Evolutionary conservation across 2,329 filamentous ascomycete species (phyloP), one percentile per base, ranked within the genome.

Genomic region (Ophiocordyceps sinensis): DNA sequence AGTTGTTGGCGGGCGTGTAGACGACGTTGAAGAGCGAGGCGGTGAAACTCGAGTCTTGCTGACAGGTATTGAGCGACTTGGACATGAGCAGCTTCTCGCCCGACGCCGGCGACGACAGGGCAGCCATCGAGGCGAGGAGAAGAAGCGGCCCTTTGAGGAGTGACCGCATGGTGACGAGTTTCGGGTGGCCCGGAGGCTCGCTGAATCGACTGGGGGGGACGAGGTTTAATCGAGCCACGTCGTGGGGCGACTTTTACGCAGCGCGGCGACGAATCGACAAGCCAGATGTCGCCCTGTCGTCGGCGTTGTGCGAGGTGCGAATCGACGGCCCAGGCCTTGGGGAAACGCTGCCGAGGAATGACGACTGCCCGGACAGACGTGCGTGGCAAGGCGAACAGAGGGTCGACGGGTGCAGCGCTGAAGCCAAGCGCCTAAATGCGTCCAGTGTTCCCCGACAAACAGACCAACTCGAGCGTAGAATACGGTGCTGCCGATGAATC

Each of bases 1-100:
- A 79, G 51, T 72, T 71, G 63, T 94, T 93, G 57, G 71, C 67
- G 28, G 84, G 82, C 2, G 80, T 85, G 62, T 85, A 85, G 48
- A 77, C 66, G 59, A 94, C 82, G 51, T 93, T 82, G 75, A 95
- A 94, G 44, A 91, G 72, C 51, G 82, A 87, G 52, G 88, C 87
- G 5, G 84, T 83, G 62, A 95, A 93, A 55, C 79, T 80, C 26
- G 84, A 89, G 62, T 89, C 81, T 44, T 77, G 68, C 70, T 88
- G 83, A 64, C 88, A 95, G 37, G 82, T 74, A 61, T 85, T 87
- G 51, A 95, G 73, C 23, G 88, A 93, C 56, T 75, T 84, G 42
- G 88, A 91, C 52, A 79, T 70, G 53, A 96, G 82, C 55, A 85
- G 68, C 48, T 71, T 72, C 55, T 77, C 70, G 47, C 76, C 82